Conservation (phyloP, 345 rosid genomes). For the Lepidium africanum region DNA sequence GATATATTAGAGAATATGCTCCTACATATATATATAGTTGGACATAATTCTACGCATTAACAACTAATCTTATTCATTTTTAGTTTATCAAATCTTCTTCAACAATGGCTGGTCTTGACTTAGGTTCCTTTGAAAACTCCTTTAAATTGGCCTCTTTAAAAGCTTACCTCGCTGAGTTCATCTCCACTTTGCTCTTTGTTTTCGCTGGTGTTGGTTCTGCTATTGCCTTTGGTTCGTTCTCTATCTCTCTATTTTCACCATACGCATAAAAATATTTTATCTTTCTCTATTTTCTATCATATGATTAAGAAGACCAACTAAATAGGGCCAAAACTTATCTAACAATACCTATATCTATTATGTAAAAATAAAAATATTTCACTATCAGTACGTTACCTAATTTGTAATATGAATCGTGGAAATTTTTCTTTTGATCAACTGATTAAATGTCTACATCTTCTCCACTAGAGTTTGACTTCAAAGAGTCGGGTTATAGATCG, state of each 20-base stretch:
- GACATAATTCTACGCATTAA: not conserved
- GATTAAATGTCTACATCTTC: too few species aligned
- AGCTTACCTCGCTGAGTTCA: slow-evolving; percentile 87
- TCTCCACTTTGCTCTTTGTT: slow-evolving; percentile 88
- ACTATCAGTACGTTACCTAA: too few species aligned
- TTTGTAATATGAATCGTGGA: too few species aligned
- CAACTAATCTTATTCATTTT: not conserved
- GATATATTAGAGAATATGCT: not conserved
- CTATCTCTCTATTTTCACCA: not conserved
- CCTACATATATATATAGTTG: slow-evolving; percentile 4
- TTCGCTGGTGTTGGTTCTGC: slow-evolving; percentile 90
- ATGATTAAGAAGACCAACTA: too few species aligned
- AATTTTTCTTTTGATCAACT: too few species aligned
- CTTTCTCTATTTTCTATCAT: not conserved
- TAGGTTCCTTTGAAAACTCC: slow-evolving; percentile 66
- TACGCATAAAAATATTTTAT: not conserved
- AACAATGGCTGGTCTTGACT: slow-evolving; percentile 40
- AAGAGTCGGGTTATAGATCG: too few species aligned
- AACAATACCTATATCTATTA: not conserved
- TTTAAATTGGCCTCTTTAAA: slow-evolving; percentile 56
- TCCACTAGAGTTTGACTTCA: too few species aligned
- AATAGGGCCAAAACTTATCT: too few species aligned
- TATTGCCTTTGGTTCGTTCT: slow-evolving; percentile 59
- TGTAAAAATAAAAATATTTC: too few species aligned
- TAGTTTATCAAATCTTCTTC: not conserved